phyloP scores from a whole-genome alignment of 352 stramenopile species.

The Pythium sp. region DNA sequence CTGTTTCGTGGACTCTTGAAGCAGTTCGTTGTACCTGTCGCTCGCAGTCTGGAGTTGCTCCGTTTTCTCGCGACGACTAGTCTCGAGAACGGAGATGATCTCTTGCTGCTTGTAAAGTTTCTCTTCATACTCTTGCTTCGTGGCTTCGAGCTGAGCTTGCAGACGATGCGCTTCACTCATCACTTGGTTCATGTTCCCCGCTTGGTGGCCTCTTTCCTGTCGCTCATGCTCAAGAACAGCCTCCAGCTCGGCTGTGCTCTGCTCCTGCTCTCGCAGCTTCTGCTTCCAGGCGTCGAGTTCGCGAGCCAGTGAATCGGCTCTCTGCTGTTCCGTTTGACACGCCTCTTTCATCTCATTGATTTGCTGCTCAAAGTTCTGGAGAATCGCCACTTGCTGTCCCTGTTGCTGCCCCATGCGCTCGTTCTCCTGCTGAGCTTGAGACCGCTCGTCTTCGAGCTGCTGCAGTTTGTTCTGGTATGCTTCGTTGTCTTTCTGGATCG shows the following conservation, averaged over 20 bases:
- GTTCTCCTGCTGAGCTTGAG: constrained; percentile 40
- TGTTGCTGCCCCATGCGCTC: constrained; percentile 38
- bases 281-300: constrained; percentile 33
- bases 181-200: constrained; percentile 34
- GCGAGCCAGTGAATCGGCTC: constrained; percentile 34
- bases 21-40: constrained; percentile 24
- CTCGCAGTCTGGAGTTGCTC: constrained; percentile 39
- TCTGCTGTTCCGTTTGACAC: constrained; percentile 33
- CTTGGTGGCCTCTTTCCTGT: constrained; percentile 23
- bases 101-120: constrained; percentile 44
- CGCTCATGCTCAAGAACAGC: constrained; percentile 22
- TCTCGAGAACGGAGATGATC: constrained; percentile 32
- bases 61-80: constrained; percentile 33
- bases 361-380: constrained; percentile 42
- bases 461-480: constrained; percentile 38
- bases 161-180: constrained; percentile 42
- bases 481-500: constrained; percentile 40
- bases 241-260: constrained; percentile 29
- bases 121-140: constrained; percentile 47
- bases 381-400: constrained; percentile 31
- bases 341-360: constrained; percentile 39
- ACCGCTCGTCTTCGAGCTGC: constrained; percentile 44
- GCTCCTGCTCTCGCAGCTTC: constrained; percentile 37
- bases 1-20: constrained; percentile 33
- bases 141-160: constrained; percentile 40